A percentile compares a stretch with the other conserved stretches of the same genome.
These are phyloP conservation scores for Metschnikowia aberdeeniae DNA, from an alignment of 805 yeast genomes.

Conservation along the genomic window DNA sequence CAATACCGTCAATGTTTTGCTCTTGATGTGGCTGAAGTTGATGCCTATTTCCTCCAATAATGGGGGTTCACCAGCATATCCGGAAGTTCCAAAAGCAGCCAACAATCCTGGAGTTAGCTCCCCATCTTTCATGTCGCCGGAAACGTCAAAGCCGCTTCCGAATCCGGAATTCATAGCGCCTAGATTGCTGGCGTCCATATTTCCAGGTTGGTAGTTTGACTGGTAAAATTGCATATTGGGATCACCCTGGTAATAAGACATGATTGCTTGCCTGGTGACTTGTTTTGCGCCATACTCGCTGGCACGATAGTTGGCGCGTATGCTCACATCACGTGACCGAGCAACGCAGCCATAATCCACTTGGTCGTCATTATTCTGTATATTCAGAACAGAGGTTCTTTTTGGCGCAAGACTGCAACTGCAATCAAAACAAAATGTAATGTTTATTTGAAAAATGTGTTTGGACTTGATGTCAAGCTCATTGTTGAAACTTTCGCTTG, in stretches of 20 bases:
- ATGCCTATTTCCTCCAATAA: constrained; percentile 89
- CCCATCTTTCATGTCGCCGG: constrained; percentile 42
- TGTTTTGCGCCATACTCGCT: neutral
- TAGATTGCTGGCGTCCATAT: constrained; percentile 20
- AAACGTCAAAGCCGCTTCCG: constrained; percentile 33
- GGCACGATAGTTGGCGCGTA: constrained; percentile 3
- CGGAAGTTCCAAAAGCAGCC: constrained; percentile 90
- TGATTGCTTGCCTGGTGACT: constrained; percentile 9
- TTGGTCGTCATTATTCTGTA: too few relatives aligned
- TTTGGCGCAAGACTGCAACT: too few relatives aligned
- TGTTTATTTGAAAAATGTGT: too few relatives aligned
- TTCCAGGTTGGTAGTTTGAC: constrained; percentile 28
- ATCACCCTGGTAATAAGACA: constrained; percentile 42
- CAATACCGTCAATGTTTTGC: constrained; percentile 81
- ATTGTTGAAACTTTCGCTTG: too few relatives aligned
- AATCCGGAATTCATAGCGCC: constrained; percentile 40
- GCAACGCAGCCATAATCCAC: neutral
- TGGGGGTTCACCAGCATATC: constrained; percentile 95
- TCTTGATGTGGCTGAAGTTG: constrained; percentile 80
- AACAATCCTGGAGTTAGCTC: constrained; percentile 69
- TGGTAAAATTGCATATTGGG: constrained; percentile 43
- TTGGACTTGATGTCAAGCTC: too few relatives aligned
- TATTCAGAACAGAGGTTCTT: too few relatives aligned
- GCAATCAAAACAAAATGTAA: too few relatives aligned
- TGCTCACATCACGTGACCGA: neutral